These are phyloP conservation scores for Chondrus crispus DNA, from an alignment of 23 red algal genomes.

Conservation along the genomic window DNA sequence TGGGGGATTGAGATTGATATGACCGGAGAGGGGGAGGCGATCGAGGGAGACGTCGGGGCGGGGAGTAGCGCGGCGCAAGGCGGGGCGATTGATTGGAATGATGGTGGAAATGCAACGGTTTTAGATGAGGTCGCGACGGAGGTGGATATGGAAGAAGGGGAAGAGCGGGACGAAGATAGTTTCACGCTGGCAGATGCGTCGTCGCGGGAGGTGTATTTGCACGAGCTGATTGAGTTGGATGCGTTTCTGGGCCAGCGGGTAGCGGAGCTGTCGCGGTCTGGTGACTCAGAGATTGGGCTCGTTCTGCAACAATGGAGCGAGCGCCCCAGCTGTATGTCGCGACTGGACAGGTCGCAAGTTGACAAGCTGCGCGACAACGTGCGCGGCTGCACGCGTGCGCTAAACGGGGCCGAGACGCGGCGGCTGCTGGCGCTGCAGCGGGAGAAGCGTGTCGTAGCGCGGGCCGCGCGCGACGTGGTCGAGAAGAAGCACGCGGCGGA, in stretches of 20 bases:
- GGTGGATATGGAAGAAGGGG: neutral
- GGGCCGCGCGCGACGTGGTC: neutral
- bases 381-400: neutral
- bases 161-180: neutral
- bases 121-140: neutral
- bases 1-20: constrained; percentile 1
- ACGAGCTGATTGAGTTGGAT: constrained; percentile 26
- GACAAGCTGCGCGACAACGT: neutral
- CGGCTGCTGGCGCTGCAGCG: constrained; percentile 22
- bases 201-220: constrained; percentile 11
- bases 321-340: neutral
- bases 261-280: neutral
- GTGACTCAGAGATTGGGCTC: neutral
- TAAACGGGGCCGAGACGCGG: constrained; percentile 15
- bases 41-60: neutral
- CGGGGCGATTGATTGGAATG: neutral
- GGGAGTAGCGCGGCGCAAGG: neutral
- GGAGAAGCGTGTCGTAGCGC: neutral
- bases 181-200: neutral
- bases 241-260: constrained; percentile 30
- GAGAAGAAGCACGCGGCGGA: constrained; percentile 1
- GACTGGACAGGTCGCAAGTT: neutral
- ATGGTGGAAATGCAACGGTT: too few relatives aligned
- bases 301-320: neutral
- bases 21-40: neutral